Percentiles rank a stretch among this genome's conserved stretches.
Evolutionary conservation across 1,139 yeast genomes (phyloP).

Genomic region (Lodderomyces metapsilosis): DNA sequence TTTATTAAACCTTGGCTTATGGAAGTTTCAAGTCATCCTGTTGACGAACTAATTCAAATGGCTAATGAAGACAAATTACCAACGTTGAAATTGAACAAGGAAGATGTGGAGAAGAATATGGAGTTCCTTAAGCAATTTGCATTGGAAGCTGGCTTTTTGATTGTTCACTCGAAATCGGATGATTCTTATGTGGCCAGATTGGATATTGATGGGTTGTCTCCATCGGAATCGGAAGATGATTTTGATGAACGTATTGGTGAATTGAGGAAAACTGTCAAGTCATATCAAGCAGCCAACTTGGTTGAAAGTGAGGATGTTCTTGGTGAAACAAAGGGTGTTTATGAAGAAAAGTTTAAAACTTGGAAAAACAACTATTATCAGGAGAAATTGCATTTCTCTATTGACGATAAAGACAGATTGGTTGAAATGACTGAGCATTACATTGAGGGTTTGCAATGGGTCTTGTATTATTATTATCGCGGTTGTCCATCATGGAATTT

Average conservation of each 20-base stretch:
- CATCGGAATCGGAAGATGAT: slow-evolving; percentile 63
- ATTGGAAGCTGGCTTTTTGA: slow-evolving; percentile 61
- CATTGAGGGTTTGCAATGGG: slow-evolving; percentile 96
- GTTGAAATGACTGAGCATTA: slow-evolving; percentile 73
- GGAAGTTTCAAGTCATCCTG: slow-evolving; percentile 33
- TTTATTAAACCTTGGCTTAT: slow-evolving; percentile 68
- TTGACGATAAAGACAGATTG: slow-evolving; percentile 53
- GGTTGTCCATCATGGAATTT: slow-evolving; percentile 96
- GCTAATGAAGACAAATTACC: slow-evolving; percentile 50
- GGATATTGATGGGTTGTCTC: slow-evolving; percentile 74
- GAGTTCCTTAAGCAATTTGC: slow-evolving; percentile 64
- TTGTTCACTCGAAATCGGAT: slow-evolving; percentile 58
- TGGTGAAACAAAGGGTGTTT: slow-evolving; percentile 60
- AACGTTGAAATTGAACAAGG: slow-evolving; percentile 45
- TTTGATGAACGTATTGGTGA: slow-evolving; percentile 48
- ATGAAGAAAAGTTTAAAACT: slow-evolving; percentile 66
- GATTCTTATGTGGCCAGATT: slow-evolving; percentile 57
- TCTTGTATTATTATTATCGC: slow-evolving; percentile 79
- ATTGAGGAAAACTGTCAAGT: slow-evolving; percentile 49
- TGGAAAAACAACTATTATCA: slow-evolving; percentile 88
- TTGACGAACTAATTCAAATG: slow-evolving; percentile 27
- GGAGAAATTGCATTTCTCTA: slow-evolving; percentile 69
- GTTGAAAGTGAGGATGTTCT: slow-evolving; percentile 62
- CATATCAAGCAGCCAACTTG: slow-evolving; percentile 71
- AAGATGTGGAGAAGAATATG: slow-evolving; percentile 48